These are phyloP conservation scores for Thielaviopsis euricoi DNA, from an alignment of 2,329 filamentous ascomycete species.

Conservation along the genomic window DNA sequence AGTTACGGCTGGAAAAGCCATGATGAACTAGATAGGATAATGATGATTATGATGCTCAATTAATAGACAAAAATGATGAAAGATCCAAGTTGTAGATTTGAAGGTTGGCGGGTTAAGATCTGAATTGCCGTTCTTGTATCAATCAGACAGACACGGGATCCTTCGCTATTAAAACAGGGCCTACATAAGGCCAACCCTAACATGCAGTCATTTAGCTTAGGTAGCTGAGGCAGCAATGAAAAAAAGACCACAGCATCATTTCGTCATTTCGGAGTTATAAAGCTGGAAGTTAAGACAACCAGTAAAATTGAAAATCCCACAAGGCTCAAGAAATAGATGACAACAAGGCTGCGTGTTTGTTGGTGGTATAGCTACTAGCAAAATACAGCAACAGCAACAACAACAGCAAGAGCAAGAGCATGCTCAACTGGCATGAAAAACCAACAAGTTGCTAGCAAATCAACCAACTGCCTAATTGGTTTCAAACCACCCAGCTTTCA, in stretches of 20 bases:
- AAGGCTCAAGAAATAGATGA: neutral
- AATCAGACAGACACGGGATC: neutral
- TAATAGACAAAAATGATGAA: neutral
- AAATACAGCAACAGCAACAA: too few relatives aligned
- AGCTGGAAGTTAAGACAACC: too few relatives aligned
- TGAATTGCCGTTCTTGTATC: neutral
- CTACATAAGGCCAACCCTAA: neutral
- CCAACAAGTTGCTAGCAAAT: too few relatives aligned
- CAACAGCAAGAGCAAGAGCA: too few relatives aligned
- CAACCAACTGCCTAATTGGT: too few relatives aligned
- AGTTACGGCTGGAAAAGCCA: slow-evolving; percentile 59
- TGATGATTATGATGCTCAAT: neutral
- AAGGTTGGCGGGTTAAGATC: neutral
- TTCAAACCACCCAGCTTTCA: too few relatives aligned
- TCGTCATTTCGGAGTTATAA: too few relatives aligned
- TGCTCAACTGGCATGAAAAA: too few relatives aligned
- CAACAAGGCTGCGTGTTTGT: neutral
- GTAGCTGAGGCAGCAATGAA: too few relatives aligned
- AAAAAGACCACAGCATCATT: too few relatives aligned
- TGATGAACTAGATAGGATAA: slow-evolving; percentile 17
- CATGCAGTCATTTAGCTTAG: neutral
- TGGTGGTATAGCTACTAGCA: too few relatives aligned
- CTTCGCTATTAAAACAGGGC: neutral
- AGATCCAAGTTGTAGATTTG: neutral
- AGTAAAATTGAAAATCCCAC: neutral